Percentiles rank a stretch among this genome's conserved stretches.
Conservation (phyloP, 495 filamentous ascomycete genomes). For the Aspergillus asperescens region DNA sequence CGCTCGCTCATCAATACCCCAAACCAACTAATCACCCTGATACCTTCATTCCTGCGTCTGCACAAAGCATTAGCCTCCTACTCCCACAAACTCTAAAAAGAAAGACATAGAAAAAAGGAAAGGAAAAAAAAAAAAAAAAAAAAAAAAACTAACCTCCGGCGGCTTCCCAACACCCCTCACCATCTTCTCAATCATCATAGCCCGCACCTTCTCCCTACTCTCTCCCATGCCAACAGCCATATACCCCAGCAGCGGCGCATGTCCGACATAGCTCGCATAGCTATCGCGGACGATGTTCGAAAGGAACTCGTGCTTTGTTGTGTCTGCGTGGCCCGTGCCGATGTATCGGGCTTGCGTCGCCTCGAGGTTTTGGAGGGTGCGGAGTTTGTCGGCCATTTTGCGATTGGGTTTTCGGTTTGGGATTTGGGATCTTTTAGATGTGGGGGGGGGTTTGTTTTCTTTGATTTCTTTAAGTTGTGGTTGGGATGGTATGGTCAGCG, state of each 20-base stretch:
- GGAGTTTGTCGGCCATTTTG: conserved; percentile 88
- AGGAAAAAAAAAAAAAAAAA: neutral
- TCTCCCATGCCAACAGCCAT: conserved; percentile 86
- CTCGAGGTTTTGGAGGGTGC: conserved; percentile 95
- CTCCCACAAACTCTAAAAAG: too few species aligned
- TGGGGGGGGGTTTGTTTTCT: neutral
- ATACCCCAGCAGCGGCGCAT: conserved; percentile 83
- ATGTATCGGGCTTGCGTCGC: conserved; percentile 89
- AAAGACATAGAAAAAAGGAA: neutral
- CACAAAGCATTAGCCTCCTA: neutral
- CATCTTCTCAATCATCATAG: conserved; percentile 85
- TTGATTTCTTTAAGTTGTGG: too few species aligned
- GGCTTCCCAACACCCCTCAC: conserved; percentile 83
- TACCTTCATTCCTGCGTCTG: conserved; percentile 20
- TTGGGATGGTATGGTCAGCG: too few species aligned
- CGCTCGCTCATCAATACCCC: too few species aligned
- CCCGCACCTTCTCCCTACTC: conserved; percentile 70
- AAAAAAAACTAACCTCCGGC: conserved; percentile 49
- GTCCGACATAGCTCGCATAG: conserved; percentile 78
- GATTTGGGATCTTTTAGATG: neutral
- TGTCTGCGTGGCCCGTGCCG: conserved; percentile 97
- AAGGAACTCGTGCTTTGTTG: conserved; percentile 92
- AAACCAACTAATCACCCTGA: too few species aligned
- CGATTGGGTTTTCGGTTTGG: neutral
- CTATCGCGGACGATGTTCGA: conserved; percentile 86